These are phyloP conservation scores for Shiraia sp. DNA, from an alignment of 2,329 filamentous ascomycete genomes.

Conservation along the genomic window DNA sequence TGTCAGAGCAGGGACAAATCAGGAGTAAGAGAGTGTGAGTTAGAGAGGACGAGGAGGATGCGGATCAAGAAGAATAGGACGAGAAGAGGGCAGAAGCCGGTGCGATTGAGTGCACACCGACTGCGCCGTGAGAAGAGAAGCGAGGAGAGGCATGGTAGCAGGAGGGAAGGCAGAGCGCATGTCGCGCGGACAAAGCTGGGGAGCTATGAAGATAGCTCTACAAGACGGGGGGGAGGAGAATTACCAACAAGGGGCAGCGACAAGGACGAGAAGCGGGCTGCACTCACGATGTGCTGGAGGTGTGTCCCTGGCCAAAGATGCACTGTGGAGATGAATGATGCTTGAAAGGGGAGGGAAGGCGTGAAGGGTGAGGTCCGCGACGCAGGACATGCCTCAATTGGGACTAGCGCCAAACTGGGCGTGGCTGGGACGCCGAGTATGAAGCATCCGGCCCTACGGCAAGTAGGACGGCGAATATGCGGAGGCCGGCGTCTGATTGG, in stretches of 20 bases:
- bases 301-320: slow-evolving; percentile 23
- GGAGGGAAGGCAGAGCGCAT: slow-evolving; percentile 33
- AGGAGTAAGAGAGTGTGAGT: slow-evolving; percentile 35
- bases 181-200: slow-evolving; percentile 37
- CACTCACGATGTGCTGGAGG: slow-evolving; percentile 46
- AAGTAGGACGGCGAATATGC: slow-evolving; percentile 23
- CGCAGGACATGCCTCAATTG: slow-evolving; percentile 23
- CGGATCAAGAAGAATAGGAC: slow-evolving; percentile 19
- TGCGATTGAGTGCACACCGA: slow-evolving; percentile 38
- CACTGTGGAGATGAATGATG: slow-evolving; percentile 28
- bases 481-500: slow-evolving; percentile 23
- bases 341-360: slow-evolving; percentile 6
- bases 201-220: slow-evolving; percentile 38
- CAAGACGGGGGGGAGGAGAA: slow-evolving; percentile 24
- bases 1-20: slow-evolving; percentile 45
- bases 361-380: slow-evolving; percentile 25
- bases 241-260: slow-evolving; percentile 33
- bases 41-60: slow-evolving; percentile 32
- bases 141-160: slow-evolving; percentile 29
- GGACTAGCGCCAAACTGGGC: slow-evolving; percentile 19
- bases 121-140: slow-evolving; percentile 38
- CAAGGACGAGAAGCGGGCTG: slow-evolving; percentile 34
- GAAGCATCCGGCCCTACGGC: slow-evolving; percentile 15
- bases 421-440: slow-evolving; percentile 10
- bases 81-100: slow-evolving; percentile 34